A percentile compares a stretch with the other conserved stretches of the same genome.
Evolutionary conservation across 345 rosid species (phyloP).

Genomic region (Pugionium cornutum): DNA sequence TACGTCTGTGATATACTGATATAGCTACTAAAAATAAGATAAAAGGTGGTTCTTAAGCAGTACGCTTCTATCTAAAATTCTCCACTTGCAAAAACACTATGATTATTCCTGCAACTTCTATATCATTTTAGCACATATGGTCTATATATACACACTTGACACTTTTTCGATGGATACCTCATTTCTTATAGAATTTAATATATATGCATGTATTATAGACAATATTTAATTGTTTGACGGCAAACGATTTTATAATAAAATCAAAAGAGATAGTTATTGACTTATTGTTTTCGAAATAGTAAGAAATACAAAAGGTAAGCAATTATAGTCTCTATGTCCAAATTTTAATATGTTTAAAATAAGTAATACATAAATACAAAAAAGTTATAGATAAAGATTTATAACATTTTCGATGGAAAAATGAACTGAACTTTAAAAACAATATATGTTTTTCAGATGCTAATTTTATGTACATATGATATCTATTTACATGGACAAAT

Average conservation of each 20-base stretch:
- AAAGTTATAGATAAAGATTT: too few relatives aligned
- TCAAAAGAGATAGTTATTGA: too few relatives aligned
- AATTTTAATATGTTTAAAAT: too few relatives aligned
- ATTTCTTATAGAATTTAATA: neutral
- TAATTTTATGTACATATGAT: too few relatives aligned
- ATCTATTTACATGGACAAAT: too few relatives aligned
- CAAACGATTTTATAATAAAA: neutral
- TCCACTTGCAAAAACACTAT: conserved; percentile 41
- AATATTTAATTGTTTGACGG: neutral
- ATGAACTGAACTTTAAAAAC: too few relatives aligned
- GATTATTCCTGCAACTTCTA: conserved; percentile 32
- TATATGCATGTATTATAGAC: neutral
- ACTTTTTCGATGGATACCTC: conserved; percentile 3
- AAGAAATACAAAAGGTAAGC: too few relatives aligned
- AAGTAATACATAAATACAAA: too few relatives aligned
- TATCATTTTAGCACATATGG: conserved; percentile 28
- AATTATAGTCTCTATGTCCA: too few relatives aligned
- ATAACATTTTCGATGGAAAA: too few relatives aligned
- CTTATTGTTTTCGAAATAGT: too few relatives aligned
- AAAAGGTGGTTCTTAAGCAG: conserved; percentile 36
- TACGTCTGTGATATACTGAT: conserved; percentile 4
- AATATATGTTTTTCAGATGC: too few relatives aligned
- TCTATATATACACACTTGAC: conserved; percentile 2
- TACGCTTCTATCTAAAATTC: conserved; percentile 35
- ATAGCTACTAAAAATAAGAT: neutral